These are phyloP conservation scores for Rhododendron kiyosumense DNA, from an alignment of 148 eudicot genomes.

Conservation along the genomic window DNA sequence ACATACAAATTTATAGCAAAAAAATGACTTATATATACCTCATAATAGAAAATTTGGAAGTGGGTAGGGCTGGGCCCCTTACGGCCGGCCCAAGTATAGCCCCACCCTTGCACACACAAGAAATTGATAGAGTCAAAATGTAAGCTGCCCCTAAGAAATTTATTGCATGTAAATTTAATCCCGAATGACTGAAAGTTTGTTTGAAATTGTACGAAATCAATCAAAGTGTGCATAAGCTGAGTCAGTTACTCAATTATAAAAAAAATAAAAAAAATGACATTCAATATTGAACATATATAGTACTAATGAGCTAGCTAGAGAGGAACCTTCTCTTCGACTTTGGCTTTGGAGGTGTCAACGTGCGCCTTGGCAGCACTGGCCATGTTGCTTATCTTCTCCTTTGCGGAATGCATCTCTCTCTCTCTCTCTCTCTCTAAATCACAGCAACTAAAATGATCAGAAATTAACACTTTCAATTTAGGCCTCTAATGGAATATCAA, in stretches of 20 bases:
- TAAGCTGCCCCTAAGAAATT: not conserved
- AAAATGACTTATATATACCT: not conserved
- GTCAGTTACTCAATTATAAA: too few species aligned
- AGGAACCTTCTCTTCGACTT: constrained; percentile 51
- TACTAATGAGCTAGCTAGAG: not conserved
- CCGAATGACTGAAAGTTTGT: not conserved
- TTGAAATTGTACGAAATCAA: too few species aligned
- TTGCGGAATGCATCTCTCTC: constrained; percentile 47
- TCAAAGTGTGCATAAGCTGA: not conserved
- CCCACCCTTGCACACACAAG: not conserved
- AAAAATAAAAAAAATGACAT: too few species aligned
- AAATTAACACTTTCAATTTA: not conserved
- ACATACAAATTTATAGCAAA: too few species aligned
- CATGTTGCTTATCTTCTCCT: constrained; percentile 57
- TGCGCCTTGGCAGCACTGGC: constrained; percentile 60
- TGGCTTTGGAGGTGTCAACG: constrained; percentile 43
- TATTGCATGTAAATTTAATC: not conserved
- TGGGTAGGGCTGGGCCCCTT: not conserved
- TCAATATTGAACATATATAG: not conserved
- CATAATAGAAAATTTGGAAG: too few species aligned
- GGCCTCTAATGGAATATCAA: not conserved
- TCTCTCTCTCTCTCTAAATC: not conserved
- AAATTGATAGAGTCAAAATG: too few species aligned
- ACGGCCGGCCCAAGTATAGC: too few species aligned
- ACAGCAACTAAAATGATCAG: not conserved